Evolutionary conservation across 2,329 filamentous ascomycete species (phyloP), one percentile per base, ranked within the genome.

Genomic region (Pseudocercospora vitis): DNA sequence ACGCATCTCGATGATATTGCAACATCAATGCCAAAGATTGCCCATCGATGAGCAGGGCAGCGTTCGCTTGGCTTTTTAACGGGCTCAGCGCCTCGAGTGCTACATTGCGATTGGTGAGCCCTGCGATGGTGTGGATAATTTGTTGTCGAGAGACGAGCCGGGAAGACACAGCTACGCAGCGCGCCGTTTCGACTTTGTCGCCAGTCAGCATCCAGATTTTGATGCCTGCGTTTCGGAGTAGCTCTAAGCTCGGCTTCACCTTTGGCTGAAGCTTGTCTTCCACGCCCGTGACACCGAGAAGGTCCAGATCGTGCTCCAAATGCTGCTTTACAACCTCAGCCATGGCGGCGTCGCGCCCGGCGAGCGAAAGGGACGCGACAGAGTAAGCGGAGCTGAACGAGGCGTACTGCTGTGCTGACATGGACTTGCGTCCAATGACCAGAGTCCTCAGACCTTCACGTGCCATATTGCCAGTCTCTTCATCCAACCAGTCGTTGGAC

Each of bases 171-270:
- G 94, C 95, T 9, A 99, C 92, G 72, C 94, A 99, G 29, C 94
- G 86, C 12, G 94, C 94, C 11, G 94, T 99, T 74, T 99, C 94
- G 2, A 99, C 89, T 73, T 99, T 99, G 78, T 99, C 94, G 42
- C 94, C 94, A 0, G 94, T 99, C 69, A 99, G 78, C 94, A 99
- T 99, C 94, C 94, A 99, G 47, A 99, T 97, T 72, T 97, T 97
- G 74, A 99, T 94, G 21, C 94, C 94, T 0, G 94, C 94, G 65
- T 99, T 99, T 61, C 94, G 89, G 48, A 99, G 81, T 4, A 99
- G 82, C 71, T 99, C 95, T 4, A 99, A 79, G 0, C 91, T 96
- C 1, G 92, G 88, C 71, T 97, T 99, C 67, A 99, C 94, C 66
- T 97, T 91, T 59, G 86, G 86, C 70, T 99, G 94, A 9, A 99